Percentiles rank a stretch among this genome's conserved stretches.
Evolutionary conservation across 2,329 filamentous ascomycete species (phyloP).

Genomic region (Beauveria scarabaeidicola): DNA sequence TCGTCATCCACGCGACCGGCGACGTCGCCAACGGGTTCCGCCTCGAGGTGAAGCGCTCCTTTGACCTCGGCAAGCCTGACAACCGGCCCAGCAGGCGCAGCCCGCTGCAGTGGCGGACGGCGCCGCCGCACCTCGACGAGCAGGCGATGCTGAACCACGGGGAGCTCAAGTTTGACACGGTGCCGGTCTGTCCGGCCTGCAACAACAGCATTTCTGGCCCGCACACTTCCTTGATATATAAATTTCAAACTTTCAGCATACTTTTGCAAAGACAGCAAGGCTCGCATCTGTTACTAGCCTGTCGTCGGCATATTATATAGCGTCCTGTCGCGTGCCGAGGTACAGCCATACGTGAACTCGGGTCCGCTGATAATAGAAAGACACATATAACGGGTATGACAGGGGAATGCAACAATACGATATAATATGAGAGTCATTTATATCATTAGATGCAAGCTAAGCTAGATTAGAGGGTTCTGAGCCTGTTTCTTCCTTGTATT

Average conservation of each 20-base stretch:
- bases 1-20: conserved; percentile 23
- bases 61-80: conserved; percentile 15
- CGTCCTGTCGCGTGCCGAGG: background rate
- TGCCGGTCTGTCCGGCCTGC: conserved; percentile 12
- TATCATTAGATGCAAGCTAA: background rate
- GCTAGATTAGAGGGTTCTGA: background rate
- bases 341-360: background rate
- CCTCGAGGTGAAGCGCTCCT: conserved; percentile 22
- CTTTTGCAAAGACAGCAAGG: background rate
- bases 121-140: conserved; percentile 16
- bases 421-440: background rate
- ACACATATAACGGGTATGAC: too few species aligned
- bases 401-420: too few species aligned
- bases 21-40: conserved; percentile 24
- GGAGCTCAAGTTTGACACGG: conserved; percentile 13
- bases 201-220: too few species aligned
- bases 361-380: background rate
- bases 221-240: too few species aligned
- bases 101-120: conserved; percentile 24
- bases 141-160: conserved; percentile 20
- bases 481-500: background rate
- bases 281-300: too few species aligned
- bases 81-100: conserved; percentile 17
- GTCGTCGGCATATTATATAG: background rate
- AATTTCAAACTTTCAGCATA: background rate